Evolutionary conservation across 208 protist species (phyloP).

Genomic region (Kentomonas sorsogonicus): DNA sequence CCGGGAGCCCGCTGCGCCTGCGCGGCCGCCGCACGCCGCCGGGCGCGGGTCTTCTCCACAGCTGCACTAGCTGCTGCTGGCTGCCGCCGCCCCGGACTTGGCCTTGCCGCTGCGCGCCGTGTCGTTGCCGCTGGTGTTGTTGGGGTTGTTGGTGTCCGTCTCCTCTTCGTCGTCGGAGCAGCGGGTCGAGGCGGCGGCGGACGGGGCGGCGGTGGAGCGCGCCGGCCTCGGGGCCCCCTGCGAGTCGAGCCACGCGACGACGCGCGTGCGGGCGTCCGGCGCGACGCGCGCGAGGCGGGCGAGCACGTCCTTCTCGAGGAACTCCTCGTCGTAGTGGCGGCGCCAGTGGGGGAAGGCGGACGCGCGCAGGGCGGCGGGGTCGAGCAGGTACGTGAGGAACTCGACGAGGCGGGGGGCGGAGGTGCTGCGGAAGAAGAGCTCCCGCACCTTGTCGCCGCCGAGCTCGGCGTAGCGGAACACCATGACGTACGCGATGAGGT

Average conservation of each 20-base stretch:
- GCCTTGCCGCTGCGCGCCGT: neutral
- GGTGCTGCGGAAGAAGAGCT: constrained; percentile 41
- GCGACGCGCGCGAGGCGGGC: constrained; percentile 21
- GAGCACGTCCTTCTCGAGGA: constrained; percentile 9
- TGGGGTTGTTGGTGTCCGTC: neutral
- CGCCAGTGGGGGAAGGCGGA: constrained; percentile 7
- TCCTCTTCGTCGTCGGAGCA: too few relatives aligned
- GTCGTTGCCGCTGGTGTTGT: neutral
- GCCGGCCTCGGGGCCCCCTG: too few relatives aligned
- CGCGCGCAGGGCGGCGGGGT: neutral
- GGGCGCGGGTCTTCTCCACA: too few relatives aligned
- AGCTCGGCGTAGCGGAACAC: constrained; percentile 58
- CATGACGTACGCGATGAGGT: constrained; percentile 66
- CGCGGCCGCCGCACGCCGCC: too few relatives aligned
- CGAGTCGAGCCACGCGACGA: constrained; percentile 22
- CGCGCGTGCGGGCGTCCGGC: constrained; percentile 16
- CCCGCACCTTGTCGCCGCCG: constrained; percentile 34
- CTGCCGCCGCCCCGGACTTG: neutral
- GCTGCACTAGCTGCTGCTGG: too few relatives aligned
- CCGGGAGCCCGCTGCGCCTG: constrained; percentile 13
- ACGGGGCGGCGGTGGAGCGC: neutral
- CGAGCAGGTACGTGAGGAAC: constrained; percentile 10
- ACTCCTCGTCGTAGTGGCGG: constrained; percentile 9
- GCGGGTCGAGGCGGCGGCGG: neutral
- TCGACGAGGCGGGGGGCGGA: constrained; percentile 8